Conservation (phyloP, 2,329 filamentous ascomycete genomes). For the Curvularia hawaiiensis region DNA sequence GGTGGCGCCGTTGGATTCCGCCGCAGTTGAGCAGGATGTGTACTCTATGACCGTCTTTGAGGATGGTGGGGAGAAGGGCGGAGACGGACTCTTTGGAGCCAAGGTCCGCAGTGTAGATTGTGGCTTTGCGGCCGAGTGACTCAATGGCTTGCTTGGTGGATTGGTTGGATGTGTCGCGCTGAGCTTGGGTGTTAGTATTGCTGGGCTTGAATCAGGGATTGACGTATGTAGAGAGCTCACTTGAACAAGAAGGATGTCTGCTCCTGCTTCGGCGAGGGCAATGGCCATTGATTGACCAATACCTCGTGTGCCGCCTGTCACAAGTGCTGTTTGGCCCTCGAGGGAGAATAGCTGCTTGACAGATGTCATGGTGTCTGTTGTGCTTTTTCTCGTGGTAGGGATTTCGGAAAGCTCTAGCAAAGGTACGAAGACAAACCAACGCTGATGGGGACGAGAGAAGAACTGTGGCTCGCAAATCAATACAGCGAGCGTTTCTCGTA, state of each 20-base stretch:
- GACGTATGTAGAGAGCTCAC: slow-evolving; percentile 32
- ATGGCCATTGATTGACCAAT: slow-evolving; percentile 59
- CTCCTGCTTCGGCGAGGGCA: slow-evolving; percentile 57
- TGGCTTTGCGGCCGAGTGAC: slow-evolving; percentile 67
- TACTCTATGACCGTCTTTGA: slow-evolving; percentile 67
- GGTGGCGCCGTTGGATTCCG: slow-evolving; percentile 81
- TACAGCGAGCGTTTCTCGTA: not conserved
- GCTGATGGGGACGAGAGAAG: not conserved
- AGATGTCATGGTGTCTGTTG: slow-evolving; percentile 31
- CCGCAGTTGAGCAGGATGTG: slow-evolving; percentile 86
- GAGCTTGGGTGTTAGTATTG: slow-evolving; percentile 10
- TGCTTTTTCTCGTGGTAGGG: not conserved
- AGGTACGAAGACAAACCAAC: not conserved
- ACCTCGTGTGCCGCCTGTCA: slow-evolving; percentile 57
- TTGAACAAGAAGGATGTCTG: slow-evolving; percentile 57
- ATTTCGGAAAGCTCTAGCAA: slow-evolving; percentile 14
- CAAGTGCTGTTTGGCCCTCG: slow-evolving; percentile 55
- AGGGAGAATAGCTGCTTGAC: slow-evolving; percentile 55
- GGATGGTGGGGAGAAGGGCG: slow-evolving; percentile 63
- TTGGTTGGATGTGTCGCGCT: slow-evolving; percentile 62
- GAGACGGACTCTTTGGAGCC: slow-evolving; percentile 64
- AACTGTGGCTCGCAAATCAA: not conserved
- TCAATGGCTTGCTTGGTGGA: slow-evolving; percentile 67
- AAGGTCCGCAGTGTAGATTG: slow-evolving; percentile 74
- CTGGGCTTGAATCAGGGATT: not conserved